phyloP scores from a whole-genome alignment of 441 rosid genomes.

The Erodium chrysanthum region DNA sequence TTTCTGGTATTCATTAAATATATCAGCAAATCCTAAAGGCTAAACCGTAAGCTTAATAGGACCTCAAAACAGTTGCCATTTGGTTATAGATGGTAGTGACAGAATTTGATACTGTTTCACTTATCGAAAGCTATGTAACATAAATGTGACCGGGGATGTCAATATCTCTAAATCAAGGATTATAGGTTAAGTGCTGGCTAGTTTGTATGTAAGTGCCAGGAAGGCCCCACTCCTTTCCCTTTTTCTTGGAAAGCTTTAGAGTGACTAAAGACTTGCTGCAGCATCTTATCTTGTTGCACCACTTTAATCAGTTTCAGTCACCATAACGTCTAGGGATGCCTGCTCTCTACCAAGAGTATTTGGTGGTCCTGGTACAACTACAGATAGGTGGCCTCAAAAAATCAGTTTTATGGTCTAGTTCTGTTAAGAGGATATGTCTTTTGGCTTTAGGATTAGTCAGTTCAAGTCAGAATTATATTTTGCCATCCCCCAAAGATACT shows the following conservation, averaged over 20 bases:
- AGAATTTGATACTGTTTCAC: not conserved
- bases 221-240: not conserved
- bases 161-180: not conserved
- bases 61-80: slow-evolving; percentile 1
- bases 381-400: not conserved
- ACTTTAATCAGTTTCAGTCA: not conserved
- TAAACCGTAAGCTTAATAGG: not conserved
- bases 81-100: not conserved
- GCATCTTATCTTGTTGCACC: not conserved
- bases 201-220: not conserved
- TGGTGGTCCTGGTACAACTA: slow-evolving; percentile 1
- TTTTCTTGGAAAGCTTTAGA: not conserved
- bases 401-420: slow-evolving; percentile 4
- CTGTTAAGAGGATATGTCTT: not conserved
- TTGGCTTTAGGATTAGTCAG: not conserved
- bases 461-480: not conserved
- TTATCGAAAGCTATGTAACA: not conserved
- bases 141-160: not conserved
- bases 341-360: slow-evolving; percentile 4
- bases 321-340: not conserved
- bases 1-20: not conserved
- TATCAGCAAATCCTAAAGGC: not conserved
- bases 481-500: not conserved
- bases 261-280: slow-evolving; percentile 7
- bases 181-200: not conserved